Percentiles rank a stretch among this genome's conserved stretches.
Evolutionary conservation across 2,329 filamentous ascomycete genomes (phyloP).

Genomic region (Diaporthe sp.): DNA sequence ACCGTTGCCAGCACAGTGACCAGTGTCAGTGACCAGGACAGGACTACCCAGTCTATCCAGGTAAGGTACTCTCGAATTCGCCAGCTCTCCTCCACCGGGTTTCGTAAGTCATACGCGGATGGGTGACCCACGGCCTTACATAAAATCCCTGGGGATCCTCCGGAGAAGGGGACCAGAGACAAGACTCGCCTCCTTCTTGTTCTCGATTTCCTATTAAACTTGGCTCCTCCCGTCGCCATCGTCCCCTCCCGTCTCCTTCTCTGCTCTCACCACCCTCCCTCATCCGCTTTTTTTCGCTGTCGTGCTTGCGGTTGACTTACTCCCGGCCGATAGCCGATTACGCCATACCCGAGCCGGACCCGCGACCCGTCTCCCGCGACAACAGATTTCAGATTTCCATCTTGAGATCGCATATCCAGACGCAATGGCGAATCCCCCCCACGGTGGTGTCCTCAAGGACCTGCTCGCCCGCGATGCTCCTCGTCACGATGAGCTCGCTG

Average conservation of each 20-base stretch:
- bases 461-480: slow-evolving; percentile 93
- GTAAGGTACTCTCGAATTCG: slow-evolving; percentile 28
- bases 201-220: slow-evolving; percentile 9
- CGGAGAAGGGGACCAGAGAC: slow-evolving; percentile 16
- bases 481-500: slow-evolving; percentile 81
- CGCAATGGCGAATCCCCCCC: slow-evolving; percentile 78
- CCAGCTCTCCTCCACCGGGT: slow-evolving; percentile 37
- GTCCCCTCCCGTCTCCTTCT: slow-evolving; percentile 4
- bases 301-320: slow-evolving; percentile 29
- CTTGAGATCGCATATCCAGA: slow-evolving; percentile 9
- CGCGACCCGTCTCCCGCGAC: slow-evolving; percentile 26
- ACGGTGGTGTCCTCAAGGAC: slow-evolving; percentile 98
- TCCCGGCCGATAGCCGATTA: slow-evolving; percentile 35
- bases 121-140: slow-evolving; percentile 36
- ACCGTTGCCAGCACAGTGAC: slow-evolving; percentile 38
- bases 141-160: slow-evolving; percentile 37
- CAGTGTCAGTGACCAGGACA: slow-evolving; percentile 9
- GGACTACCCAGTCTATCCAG: slow-evolving; percentile 8
- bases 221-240: slow-evolving; percentile 9
- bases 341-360: slow-evolving; percentile 27
- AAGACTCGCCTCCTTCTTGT: slow-evolving; percentile 22
- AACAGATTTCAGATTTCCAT: slow-evolving; percentile 24
- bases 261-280: slow-evolving; percentile 10
- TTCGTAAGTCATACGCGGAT: slow-evolving; percentile 40
- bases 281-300: slow-evolving; percentile 16